Evolutionary conservation across 805 yeast species (phyloP), one percentile per base, ranked within the genome.

Genomic region (Millerago galiae): DNA sequence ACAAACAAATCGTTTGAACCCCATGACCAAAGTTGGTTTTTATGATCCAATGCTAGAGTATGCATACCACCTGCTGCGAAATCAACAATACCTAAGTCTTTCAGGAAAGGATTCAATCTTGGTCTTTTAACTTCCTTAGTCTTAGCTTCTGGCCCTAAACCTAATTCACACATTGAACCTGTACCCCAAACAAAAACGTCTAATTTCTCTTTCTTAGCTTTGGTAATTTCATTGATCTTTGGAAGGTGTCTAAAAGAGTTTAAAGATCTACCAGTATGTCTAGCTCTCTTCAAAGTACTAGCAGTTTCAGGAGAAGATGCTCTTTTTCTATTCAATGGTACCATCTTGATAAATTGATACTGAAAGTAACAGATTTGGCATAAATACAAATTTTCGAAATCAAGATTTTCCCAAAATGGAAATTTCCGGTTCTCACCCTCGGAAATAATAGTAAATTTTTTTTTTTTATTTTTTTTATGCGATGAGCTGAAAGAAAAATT

Each of bases 61-160:
- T 93, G 99, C 83, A 93, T 91, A 40, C 99, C 99, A 39, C 99
- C 99, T 21, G 79, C 95, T 1, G 95, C 88, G 55, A 93, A 71
- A 49, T 87, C 91, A 24, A 89, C 93, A 42, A 93, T 78, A 2
- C 83, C 82, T 9, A 72, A 77, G 3, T 75, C 75, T 25, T 82
- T 84, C 48, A 93, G 69, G 45, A 70, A 78, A 2, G 96, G 89
- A 54, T 90, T 93, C 59, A 91, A 69, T 51, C 99, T 76, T 14
- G 99, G 99, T 59, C 99, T 79, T 58, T 93, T 93, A 16, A 93
- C 96, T 61, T 90, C 96, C 47, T 89, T 88, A 30, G 88, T 91
- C 51, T 75, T 83, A 2, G 95, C 87, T n/a, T 71, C 75, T 9
- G 98, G 98, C 1, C 99, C 99, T n/a, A 93, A 70, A 2, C 99